Evolutionary conservation across 768 basidiomycete species (phyloP).

Genomic region (Lactarius sanguifluus): DNA sequence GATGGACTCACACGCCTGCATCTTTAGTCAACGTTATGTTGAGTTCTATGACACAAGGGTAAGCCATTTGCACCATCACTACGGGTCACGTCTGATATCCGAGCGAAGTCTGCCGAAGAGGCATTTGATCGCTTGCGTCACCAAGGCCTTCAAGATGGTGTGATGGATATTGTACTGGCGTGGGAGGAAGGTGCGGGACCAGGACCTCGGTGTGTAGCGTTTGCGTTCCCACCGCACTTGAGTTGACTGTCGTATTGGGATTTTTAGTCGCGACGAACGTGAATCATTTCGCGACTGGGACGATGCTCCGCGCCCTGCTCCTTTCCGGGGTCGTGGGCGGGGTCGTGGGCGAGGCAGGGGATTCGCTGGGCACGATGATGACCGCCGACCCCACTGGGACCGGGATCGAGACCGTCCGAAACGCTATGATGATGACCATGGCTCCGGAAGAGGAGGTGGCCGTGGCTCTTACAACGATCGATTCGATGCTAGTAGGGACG

Average conservation of each 20-base stretch:
- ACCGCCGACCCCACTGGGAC: slow-evolving; percentile 27
- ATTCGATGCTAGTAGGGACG: slow-evolving; percentile 32
- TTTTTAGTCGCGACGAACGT: slow-evolving; percentile 39
- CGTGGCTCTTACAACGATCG: slow-evolving; percentile 45
- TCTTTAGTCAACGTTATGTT: slow-evolving; percentile 80
- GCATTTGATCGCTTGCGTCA: slow-evolving; percentile 80
- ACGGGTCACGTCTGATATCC: slow-evolving; percentile 21
- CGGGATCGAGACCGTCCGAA: slow-evolving; percentile 25
- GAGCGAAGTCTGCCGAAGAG: slow-evolving; percentile 64
- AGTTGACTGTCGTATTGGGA: background rate
- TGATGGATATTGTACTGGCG: slow-evolving; percentile 82
- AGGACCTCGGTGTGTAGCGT: slow-evolving; percentile 35
- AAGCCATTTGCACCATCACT: slow-evolving; percentile 31
- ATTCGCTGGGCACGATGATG: slow-evolving; percentile 26
- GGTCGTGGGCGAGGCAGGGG: slow-evolving; percentile 35
- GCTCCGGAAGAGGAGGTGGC: slow-evolving; percentile 32
- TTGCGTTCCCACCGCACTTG: slow-evolving; percentile 12
- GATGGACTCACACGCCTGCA: slow-evolving; percentile 15
- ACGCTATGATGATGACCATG: slow-evolving; percentile 40
- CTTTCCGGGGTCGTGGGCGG: slow-evolving; percentile 34
- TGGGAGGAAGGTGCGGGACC: slow-evolving; percentile 66
- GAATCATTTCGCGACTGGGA: slow-evolving; percentile 34
- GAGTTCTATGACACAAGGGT: slow-evolving; percentile 92
- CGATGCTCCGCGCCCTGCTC: slow-evolving; percentile 32
- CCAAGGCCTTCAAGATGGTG: slow-evolving; percentile 77